These are phyloP conservation scores for Populus hybrid DNA, from an alignment of 441 rosid genomes.

Conservation along the genomic window DNA sequence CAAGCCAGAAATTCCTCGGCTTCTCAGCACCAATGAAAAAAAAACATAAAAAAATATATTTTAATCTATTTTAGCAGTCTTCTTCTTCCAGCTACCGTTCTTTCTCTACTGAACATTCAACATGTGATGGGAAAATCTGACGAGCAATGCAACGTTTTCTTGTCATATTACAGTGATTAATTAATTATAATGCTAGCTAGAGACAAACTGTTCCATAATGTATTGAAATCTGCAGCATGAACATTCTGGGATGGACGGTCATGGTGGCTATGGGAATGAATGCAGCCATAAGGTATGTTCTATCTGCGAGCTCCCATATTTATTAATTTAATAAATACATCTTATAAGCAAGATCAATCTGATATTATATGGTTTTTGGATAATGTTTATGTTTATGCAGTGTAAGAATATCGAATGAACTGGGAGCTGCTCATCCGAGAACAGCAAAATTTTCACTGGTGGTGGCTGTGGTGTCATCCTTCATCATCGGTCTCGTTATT, in stretches of 20 bases:
- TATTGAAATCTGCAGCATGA: conserved; percentile 51
- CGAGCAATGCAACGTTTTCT: not conserved
- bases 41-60: too few species aligned
- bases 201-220: not conserved
- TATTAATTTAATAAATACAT: too few species aligned
- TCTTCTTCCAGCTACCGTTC: not conserved
- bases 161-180: not conserved
- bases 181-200: not conserved
- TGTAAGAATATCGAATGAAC: conserved; percentile 73
- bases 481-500: conserved; percentile 35
- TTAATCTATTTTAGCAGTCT: not conserved
- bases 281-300: conserved; percentile 64
- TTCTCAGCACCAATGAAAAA: not conserved
- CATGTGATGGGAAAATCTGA: not conserved
- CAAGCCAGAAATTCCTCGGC: not conserved
- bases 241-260: conserved; percentile 68
- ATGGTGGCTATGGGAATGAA: conserved; percentile 72
- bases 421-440: conserved; percentile 74
- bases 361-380: not conserved
- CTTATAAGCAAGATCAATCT: not conserved
- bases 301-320: not conserved
- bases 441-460: conserved; percentile 50
- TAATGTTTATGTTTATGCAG: conserved; percentile 25
- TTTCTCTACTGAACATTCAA: not conserved
- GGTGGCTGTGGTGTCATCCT: conserved; percentile 57